Percentiles rank a stretch among this genome's conserved stretches.
phyloP scores from a whole-genome alignment of 768 basidiomycete species.

The Pholiota conissans region DNA sequence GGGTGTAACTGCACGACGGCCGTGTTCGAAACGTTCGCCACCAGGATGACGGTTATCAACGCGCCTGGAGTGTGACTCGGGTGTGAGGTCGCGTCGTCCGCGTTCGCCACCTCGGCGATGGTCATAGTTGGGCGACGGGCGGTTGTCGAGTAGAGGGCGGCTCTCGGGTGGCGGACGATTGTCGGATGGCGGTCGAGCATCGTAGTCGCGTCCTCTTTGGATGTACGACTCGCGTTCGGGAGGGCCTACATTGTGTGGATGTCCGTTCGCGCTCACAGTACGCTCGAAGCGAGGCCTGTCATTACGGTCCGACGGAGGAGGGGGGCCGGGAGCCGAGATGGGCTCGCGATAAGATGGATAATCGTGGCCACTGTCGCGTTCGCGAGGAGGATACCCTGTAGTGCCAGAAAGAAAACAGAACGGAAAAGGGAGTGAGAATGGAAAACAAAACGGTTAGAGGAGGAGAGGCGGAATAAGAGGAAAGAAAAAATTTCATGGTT shows the following conservation, averaged over 20 bases:
- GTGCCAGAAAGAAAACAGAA: constrained; percentile 33
- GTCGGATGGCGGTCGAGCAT: neutral
- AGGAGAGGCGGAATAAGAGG: constrained; percentile 34
- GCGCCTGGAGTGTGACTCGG: too few species aligned
- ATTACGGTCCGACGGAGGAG: constrained; percentile 9
- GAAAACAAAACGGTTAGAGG: constrained; percentile 33
- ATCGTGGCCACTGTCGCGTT: constrained; percentile 23
- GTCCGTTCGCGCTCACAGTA: constrained; percentile 5
- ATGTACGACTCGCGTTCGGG: constrained; percentile 5
- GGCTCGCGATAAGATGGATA: constrained; percentile 19
- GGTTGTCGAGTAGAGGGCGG: neutral
- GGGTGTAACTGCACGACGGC: neutral
- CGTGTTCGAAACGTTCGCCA: neutral
- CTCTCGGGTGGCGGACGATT: too few species aligned
- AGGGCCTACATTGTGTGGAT: constrained; percentile 4
- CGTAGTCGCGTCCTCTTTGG: constrained; percentile 3
- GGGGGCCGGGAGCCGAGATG: neutral
- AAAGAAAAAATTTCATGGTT: constrained; percentile 38
- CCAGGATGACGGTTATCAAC: neutral
- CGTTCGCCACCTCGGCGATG: constrained; percentile 1
- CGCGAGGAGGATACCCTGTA: constrained; percentile 49
- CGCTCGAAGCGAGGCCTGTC: constrained; percentile 27
- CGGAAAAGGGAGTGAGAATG: constrained; percentile 35
- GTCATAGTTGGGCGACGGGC: neutral
- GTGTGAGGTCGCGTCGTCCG: too few species aligned